Percentiles rank a stretch among this genome's conserved stretches.
Conservation (phyloP, 2,329 filamentous ascomycete genomes). For the Davidsoniella neocaledoniae region DNA sequence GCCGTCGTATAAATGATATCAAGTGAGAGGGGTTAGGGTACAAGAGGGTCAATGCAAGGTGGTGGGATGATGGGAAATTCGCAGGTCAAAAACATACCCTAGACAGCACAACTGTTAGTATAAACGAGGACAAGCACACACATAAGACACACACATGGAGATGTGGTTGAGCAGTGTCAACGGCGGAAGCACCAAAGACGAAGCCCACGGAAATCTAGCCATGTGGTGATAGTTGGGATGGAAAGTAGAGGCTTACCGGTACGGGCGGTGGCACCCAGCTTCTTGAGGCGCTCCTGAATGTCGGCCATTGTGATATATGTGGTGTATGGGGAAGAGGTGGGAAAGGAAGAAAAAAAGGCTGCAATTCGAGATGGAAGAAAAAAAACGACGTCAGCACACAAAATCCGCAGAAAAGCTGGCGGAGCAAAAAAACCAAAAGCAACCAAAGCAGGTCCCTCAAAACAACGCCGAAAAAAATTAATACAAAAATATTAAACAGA, state of each 20-base stretch:
- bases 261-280: conserved; percentile 36
- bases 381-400: conserved; percentile 17
- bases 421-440: conserved; percentile 10
- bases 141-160: not conserved
- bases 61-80: not conserved
- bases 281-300: conserved; percentile 42
- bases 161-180: not conserved
- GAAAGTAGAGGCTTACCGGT: conserved; percentile 43
- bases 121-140: conserved; percentile 9
- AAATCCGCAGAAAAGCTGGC: conserved; percentile 15
- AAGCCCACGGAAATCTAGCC: not conserved
- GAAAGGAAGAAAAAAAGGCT: conserved; percentile 12
- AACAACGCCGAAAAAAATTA: conserved; percentile 1
- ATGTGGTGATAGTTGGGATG: not conserved
- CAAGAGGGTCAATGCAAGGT: conserved; percentile 4
- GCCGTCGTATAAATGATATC: not conserved
- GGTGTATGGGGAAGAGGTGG: conserved; percentile 15
- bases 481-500: not conserved
- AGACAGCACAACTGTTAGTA: conserved; percentile 13
- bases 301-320: conserved; percentile 31
- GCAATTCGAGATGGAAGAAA: conserved; percentile 13
- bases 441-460: not conserved
- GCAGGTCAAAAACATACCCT: conserved; percentile 11
- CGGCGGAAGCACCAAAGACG: not conserved
- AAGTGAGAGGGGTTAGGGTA: not conserved